Percentiles rank a stretch among this genome's conserved stretches.
Evolutionary conservation across 2,329 filamentous ascomycete species (phyloP).

Genomic region (Xylariaceae sp.): DNA sequence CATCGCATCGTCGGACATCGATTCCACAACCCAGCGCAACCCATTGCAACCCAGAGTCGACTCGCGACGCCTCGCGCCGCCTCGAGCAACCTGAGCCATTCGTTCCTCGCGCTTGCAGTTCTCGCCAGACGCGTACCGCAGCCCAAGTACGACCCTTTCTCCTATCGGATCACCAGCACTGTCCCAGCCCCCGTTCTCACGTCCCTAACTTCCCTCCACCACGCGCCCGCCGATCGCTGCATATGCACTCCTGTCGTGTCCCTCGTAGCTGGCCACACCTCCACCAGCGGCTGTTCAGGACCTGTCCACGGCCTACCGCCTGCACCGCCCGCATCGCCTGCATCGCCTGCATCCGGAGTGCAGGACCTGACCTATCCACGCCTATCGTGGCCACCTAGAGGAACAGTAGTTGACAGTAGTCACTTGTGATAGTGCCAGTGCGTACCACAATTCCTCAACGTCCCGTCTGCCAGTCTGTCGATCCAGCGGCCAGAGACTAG

Average conservation of each 20-base stretch:
- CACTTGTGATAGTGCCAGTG: not conserved
- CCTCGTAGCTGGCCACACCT: constrained; percentile 27
- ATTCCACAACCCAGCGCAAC: no score
- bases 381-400: no score
- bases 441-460: not conserved
- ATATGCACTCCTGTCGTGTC: constrained; percentile 34
- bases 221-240: constrained; percentile 28
- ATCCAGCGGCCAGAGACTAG: no score
- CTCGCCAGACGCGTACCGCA: constrained; percentile 22
- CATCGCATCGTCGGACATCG: no score
- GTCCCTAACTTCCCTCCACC: no score
- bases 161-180: constrained; percentile 18
- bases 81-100: constrained; percentile 20
- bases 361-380: not conserved
- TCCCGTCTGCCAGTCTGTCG: no score
- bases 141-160: constrained; percentile 15
- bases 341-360: constrained; percentile 2
- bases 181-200: constrained; percentile 12
- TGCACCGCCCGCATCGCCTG: not conserved
- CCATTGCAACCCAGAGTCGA: not conserved
- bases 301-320: constrained; percentile 1
- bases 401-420: no score
- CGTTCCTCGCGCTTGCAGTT: constrained; percentile 15
- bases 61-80: constrained; percentile 11
- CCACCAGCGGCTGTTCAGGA: constrained; percentile 25